Conservation (phyloP, 495 filamentous ascomycete species). For the Glonium stellatum region DNA sequence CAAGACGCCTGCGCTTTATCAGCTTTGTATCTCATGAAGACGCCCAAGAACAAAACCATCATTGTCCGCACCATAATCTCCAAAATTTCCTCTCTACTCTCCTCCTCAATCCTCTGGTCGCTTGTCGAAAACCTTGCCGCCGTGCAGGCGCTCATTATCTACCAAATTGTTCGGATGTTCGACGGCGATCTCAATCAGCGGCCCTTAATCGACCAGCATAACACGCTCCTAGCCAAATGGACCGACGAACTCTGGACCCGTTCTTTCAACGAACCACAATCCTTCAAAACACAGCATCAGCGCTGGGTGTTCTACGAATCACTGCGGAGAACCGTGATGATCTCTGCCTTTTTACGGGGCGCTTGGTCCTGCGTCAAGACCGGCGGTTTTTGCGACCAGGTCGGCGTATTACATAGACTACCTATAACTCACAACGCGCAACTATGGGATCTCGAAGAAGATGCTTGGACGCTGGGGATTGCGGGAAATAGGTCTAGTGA, state of each 20-base stretch:
- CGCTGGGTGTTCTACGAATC: constrained; percentile 23
- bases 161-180: constrained; percentile 24
- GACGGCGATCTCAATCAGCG: constrained; percentile 11
- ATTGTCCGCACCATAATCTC: constrained; percentile 5
- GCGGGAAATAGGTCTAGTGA: not conserved
- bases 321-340: constrained; percentile 18
- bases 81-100: constrained; percentile 10
- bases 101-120: not conserved
- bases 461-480: not conserved
- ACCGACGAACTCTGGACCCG: constrained; percentile 19
- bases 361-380: constrained; percentile 5
- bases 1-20: constrained; percentile 14
- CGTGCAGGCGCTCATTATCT: constrained; percentile 24
- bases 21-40: constrained; percentile 16
- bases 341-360: constrained; percentile 18
- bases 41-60: constrained; percentile 7
- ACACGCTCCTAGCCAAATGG: constrained; percentile 17
- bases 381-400: constrained; percentile 12
- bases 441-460: constrained; percentile 6
- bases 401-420: constrained; percentile 8
- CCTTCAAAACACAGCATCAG: constrained; percentile 1
- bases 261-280: constrained; percentile 7
- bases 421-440: constrained; percentile 5
- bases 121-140: constrained; percentile 19
- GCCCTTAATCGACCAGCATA: not conserved